A percentile compares a stretch with the other conserved stretches of the same genome.
These are phyloP conservation scores for Nicotiana benthamiana DNA, from an alignment of 257 asterid species.

Conservation along the genomic window DNA sequence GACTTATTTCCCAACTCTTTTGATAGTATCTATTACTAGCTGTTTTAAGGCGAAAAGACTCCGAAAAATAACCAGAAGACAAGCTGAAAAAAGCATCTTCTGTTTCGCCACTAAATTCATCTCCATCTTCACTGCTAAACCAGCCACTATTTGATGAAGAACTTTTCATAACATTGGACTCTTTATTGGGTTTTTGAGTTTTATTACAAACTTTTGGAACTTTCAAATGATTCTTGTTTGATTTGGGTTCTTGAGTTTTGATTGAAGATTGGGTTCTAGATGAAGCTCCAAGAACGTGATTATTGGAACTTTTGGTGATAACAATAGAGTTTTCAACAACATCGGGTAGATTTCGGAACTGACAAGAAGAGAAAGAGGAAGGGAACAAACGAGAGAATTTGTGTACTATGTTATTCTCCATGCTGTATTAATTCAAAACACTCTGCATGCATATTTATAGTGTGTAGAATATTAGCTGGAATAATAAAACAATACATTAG, in stretches of 20 bases:
- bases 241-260: constrained; percentile 12
- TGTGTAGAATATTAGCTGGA: background rate
- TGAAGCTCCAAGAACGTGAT: background rate
- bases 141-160: constrained; percentile 45
- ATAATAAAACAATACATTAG: background rate
- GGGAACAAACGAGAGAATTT: constrained; percentile 50
- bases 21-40: constrained; percentile 14
- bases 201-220: background rate
- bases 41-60: constrained; percentile 36
- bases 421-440: constrained; percentile 2
- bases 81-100: constrained; percentile 39
- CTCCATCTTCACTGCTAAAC: constrained; percentile 40
- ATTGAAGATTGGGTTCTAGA: background rate
- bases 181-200: background rate
- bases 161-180: constrained; percentile 6
- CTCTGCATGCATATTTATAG: background rate
- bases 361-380: constrained; percentile 59
- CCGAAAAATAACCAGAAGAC: constrained; percentile 43
- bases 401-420: constrained; percentile 41
- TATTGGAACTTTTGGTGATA: constrained; percentile 18
- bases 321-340: constrained; percentile 35
- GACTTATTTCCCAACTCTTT: constrained; percentile 20
- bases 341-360: constrained; percentile 27
- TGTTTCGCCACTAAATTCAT: constrained; percentile 10
- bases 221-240: background rate